phyloP scores from a whole-genome alignment of 768 basidiomycete genomes.

The Naematelia aurantialba region DNA sequence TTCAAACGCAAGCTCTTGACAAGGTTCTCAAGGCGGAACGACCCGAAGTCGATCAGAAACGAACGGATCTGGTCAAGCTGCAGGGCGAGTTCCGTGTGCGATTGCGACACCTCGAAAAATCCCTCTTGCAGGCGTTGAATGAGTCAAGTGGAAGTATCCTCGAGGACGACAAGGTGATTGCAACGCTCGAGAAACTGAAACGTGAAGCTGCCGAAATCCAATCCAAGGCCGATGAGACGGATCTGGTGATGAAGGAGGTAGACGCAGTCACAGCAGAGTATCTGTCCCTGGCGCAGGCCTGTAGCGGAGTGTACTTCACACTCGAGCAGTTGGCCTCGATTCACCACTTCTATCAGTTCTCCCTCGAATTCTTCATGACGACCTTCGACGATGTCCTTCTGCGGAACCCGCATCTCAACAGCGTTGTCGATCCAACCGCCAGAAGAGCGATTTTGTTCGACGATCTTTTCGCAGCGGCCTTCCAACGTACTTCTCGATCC shows the following conservation, averaged over 20 bases:
- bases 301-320: constrained; percentile 95
- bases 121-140: constrained; percentile 89
- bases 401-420: constrained; percentile 83
- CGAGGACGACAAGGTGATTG: constrained; percentile 92
- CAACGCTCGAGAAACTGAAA: constrained; percentile 91
- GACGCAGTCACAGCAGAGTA: constrained; percentile 94
- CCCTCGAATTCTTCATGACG: constrained; percentile 93
- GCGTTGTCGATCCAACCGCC: constrained; percentile 65
- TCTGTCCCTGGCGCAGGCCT: constrained; percentile 87
- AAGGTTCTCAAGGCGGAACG: constrained; percentile 95
- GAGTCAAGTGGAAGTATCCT: constrained; percentile 95
- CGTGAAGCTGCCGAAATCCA: constrained; percentile 94
- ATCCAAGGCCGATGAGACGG: constrained; percentile 92
- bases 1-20: constrained; percentile 96
- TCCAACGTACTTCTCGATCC: constrained; percentile 82
- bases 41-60: constrained; percentile 90
- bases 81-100: constrained; percentile 96
- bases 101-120: constrained; percentile 84
- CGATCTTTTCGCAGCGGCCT: constrained; percentile 84
- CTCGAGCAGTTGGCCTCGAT: constrained; percentile 88
- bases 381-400: constrained; percentile 94
- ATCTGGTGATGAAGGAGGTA: constrained; percentile 90
- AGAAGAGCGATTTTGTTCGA: constrained; percentile 77
- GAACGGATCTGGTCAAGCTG: constrained; percentile 94
- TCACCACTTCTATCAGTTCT: constrained; percentile 99